Evolutionary conservation across 1,284 basidiomycete species (phyloP), one percentile per base, ranked within the genome.

Genomic region (Taiwanofungus camphoratus): DNA sequence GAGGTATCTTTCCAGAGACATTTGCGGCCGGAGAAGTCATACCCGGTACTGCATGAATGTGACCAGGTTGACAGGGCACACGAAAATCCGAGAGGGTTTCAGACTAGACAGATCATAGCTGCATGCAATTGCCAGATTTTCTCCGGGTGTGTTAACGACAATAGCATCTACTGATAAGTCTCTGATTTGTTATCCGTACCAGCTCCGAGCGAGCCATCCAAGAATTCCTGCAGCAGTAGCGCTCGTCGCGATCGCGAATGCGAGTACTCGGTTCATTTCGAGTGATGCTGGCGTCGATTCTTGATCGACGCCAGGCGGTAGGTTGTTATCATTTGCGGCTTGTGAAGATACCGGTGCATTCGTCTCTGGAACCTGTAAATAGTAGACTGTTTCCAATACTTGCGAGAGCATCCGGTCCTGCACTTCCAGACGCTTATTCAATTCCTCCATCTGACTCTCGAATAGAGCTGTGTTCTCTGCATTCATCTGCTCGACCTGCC

Each of bases 401-500:
- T 58, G 47, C 5, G 54, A 48, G 22, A 73, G 48, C 35, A 66
- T 20, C 36, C 49, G 50, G 43, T 68, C 73, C 54, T 87, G 84
- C 41, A 64, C 67, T 30, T 69, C 70, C 51, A 87, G 62, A 49
- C 73, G 69, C 37, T 64, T 60, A 21, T 67, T 64, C 43, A 88
- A 62, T 39, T 70, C 69, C 37, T 56, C 52, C 62, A 79, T 71
- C 46, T 45, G 50, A 39, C 39, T 48, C 45, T 58, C 55, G 26
- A 59, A 54, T 44, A 49, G 50, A 13, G 39, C 47, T 31, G 47
- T 43, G n/a, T 54, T 62, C 46, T 81, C 74, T 40, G 58, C 57
- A 52, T 80, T 80, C 68, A 92, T 72, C 61, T 85, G 79, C 53
- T 83, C 78, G 35, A 94, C 79, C 65, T 90, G 83, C 56, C 74